A percentile compares a stretch with the other conserved stretches of the same genome.
These are phyloP conservation scores for Pelagomonas calceolata DNA, from an alignment of 108 stramenopile species.

Conservation along the genomic window DNA sequence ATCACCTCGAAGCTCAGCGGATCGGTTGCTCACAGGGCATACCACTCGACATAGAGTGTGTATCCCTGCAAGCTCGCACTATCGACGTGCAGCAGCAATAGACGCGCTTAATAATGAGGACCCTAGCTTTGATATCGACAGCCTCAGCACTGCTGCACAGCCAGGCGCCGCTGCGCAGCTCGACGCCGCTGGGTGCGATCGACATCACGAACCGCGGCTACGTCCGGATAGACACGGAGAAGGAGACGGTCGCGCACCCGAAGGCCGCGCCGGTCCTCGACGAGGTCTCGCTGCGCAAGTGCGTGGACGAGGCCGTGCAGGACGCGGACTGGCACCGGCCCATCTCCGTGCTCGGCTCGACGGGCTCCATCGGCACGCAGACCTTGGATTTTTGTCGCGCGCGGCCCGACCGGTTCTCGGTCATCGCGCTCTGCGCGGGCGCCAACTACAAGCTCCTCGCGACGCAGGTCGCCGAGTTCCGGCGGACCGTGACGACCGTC, in stretches of 20 bases:
- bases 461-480: constrained; percentile 76
- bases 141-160: no score
- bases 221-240: background rate
- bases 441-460: constrained; percentile 76
- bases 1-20: no score
- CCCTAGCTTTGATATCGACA: no score
- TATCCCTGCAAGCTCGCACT: no score
- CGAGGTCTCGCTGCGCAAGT: background rate
- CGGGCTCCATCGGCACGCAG: constrained; percentile 90
- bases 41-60: no score
- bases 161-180: no score
- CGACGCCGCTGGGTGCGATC: background rate
- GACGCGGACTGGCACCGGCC: background rate
- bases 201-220: constrained; percentile 1
- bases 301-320: no score
- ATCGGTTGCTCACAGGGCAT: no score
- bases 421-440: constrained; percentile 75
- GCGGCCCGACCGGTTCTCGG: constrained; percentile 79
- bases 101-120: no score
- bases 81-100: no score
- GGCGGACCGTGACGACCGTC: constrained; percentile 39
- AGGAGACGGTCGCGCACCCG: background rate
- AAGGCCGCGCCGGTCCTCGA: background rate
- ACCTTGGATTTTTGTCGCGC: constrained; percentile 87
- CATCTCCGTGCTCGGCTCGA: constrained; percentile 69